Conservation (phyloP, 441 rosid species). For the Brassica hybrid region DNA sequence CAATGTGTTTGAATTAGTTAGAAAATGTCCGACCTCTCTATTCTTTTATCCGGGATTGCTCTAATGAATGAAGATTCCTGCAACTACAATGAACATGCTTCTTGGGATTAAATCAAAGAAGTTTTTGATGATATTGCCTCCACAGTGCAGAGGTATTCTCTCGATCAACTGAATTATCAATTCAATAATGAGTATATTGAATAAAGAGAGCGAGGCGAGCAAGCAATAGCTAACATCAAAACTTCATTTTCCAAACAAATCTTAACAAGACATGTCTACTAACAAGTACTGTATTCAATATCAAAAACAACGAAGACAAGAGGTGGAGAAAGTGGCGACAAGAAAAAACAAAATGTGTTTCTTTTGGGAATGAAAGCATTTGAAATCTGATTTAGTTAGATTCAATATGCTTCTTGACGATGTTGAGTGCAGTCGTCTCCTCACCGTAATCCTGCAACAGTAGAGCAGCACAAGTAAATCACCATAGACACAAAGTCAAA, state of each 20-base stretch:
- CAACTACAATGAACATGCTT: too few relatives aligned
- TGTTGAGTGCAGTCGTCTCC: constrained; percentile 5
- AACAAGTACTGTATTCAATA: background rate
- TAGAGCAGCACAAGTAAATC: background rate
- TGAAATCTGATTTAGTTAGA: background rate
- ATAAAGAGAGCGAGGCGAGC: background rate
- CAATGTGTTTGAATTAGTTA: too few relatives aligned
- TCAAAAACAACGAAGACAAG: background rate
- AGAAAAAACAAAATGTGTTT: background rate
- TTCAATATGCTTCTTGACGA: constrained; percentile 3
- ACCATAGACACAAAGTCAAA: background rate
- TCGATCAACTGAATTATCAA: background rate
- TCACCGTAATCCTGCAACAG: background rate
- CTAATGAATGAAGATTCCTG: too few relatives aligned
- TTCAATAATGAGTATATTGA: too few relatives aligned
- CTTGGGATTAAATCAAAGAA: too few relatives aligned
- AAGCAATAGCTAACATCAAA: background rate
- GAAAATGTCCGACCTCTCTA: too few relatives aligned
- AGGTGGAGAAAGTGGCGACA: background rate
- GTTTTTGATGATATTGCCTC: too few relatives aligned
- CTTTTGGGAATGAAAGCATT: background rate
- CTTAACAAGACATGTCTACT: background rate
- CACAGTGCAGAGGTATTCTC: background rate
- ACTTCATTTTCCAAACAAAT: background rate
- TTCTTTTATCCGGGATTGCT: too few relatives aligned